A percentile compares a stretch with the other conserved stretches of the same genome.
Conservation (phyloP, 495 filamentous ascomycete genomes). For the Amphirosellinia nigrospora region DNA sequence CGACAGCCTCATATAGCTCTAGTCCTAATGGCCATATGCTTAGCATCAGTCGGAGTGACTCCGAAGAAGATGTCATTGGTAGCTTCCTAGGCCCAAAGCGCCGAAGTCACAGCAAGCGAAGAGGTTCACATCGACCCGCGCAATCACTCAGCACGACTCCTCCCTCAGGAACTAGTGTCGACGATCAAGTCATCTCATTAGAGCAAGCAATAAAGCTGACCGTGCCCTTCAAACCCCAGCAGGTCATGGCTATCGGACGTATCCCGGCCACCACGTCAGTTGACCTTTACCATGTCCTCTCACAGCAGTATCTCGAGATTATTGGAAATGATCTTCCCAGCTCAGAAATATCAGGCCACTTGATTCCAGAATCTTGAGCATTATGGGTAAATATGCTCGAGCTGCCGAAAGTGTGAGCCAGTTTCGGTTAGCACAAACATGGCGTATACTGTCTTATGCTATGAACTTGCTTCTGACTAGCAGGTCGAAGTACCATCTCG, state of each 20-base stretch:
- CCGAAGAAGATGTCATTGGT: slow-evolving; percentile 70
- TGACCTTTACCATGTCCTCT: slow-evolving; percentile 63
- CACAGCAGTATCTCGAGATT: slow-evolving; percentile 62
- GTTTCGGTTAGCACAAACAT: slow-evolving; percentile 73
- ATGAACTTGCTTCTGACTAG: slow-evolving; percentile 64
- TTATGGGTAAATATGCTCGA: slow-evolving; percentile 67
- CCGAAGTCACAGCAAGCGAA: slow-evolving; percentile 43
- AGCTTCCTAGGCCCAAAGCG: slow-evolving; percentile 62
- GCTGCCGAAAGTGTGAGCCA: slow-evolving; percentile 64
- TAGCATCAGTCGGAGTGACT: slow-evolving; percentile 66
- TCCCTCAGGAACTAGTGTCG: slow-evolving; percentile 56
- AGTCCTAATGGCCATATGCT: slow-evolving; percentile 52
- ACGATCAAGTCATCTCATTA: slow-evolving; percentile 60
- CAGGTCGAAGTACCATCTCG: slow-evolving; percentile 62
- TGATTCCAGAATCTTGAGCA: slow-evolving; percentile 52
- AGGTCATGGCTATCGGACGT: slow-evolving; percentile 66
- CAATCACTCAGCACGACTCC: slow-evolving; percentile 62
- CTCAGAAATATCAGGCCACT: slow-evolving; percentile 36
- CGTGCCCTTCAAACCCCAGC: slow-evolving; percentile 59
- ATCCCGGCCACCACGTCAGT: slow-evolving; percentile 61
- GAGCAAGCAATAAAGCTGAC: slow-evolving; percentile 66
- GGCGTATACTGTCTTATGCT: slow-evolving; percentile 71
- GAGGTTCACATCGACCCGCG: slow-evolving; percentile 45
- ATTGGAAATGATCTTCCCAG: slow-evolving; percentile 49
- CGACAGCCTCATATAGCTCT: slow-evolving; percentile 48